phyloP scores from a whole-genome alignment of 305 asterid species.

The Solanum chacoense region DNA sequence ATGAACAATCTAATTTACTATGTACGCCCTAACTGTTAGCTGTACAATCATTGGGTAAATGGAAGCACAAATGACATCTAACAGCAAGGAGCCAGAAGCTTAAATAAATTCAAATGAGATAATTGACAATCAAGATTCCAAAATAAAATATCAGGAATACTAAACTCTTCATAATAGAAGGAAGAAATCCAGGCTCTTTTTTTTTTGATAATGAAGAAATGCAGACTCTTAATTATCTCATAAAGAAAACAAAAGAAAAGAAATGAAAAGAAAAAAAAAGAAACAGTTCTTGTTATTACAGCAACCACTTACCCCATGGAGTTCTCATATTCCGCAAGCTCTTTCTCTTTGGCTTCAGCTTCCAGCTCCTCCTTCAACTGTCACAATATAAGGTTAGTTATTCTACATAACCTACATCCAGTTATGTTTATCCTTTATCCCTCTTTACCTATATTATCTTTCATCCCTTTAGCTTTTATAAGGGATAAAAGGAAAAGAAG shows the following conservation, averaged over 20 bases:
- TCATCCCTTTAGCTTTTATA: not conserved
- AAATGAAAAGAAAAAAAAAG: not conserved
- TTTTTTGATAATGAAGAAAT: not conserved
- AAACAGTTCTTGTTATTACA: not conserved
- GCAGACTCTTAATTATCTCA: not conserved
- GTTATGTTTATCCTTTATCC: not conserved
- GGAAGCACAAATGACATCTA: not conserved
- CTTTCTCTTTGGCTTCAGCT: constrained; percentile 88
- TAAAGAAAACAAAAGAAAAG: not conserved
- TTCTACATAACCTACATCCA: not conserved
- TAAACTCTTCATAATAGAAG: not conserved
- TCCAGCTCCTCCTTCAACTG: constrained; percentile 85
- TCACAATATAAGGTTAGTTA: constrained; percentile 4
- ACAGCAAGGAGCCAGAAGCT: not conserved
- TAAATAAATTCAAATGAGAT: not conserved
- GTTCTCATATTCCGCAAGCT: constrained; percentile 60
- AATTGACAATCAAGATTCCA: not conserved
- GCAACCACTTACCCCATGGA: constrained; percentile 37
- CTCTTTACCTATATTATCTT: not conserved
- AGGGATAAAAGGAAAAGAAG: not conserved
- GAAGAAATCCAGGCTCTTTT: not conserved
- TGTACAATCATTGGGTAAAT: not conserved
- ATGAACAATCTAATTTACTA: not conserved
- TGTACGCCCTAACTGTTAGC: not conserved
- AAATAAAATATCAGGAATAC: not conserved